Percentiles rank a stretch among this genome's conserved stretches.
phyloP scores from a whole-genome alignment of 208 protist genomes.

The Phytomonas sp. region DNA sequence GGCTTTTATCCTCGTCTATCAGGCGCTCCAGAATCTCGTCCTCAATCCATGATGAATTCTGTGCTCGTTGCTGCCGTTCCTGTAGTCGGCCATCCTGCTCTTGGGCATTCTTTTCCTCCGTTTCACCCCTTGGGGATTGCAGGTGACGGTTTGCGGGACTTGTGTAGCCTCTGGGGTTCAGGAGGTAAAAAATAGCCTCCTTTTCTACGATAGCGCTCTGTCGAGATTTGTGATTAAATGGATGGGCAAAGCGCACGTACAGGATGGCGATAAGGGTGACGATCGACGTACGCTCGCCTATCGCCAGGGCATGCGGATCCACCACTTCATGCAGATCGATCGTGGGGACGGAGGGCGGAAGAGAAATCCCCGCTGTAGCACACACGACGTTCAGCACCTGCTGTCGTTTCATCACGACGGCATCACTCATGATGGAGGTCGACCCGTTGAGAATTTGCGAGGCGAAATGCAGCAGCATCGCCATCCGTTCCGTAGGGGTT shows the following conservation, averaged over 20 bases:
- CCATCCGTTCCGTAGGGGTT: constrained; percentile 54
- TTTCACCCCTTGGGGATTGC: background rate
- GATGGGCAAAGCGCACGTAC: constrained; percentile 81
- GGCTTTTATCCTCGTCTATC: constrained; percentile 76
- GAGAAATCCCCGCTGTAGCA: background rate
- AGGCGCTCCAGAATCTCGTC: constrained; percentile 7
- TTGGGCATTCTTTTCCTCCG: constrained; percentile 4
- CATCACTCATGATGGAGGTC: background rate
- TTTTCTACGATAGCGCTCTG: constrained; percentile 56
- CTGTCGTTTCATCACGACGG: background rate
- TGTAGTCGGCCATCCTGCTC: background rate
- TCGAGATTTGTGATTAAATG: constrained; percentile 83
- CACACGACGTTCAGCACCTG: background rate
- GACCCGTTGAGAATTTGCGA: constrained; percentile 59
- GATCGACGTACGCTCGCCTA: constrained; percentile 47
- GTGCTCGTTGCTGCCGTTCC: constrained; percentile 7
- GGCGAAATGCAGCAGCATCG: constrained; percentile 72
- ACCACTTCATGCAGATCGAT: constrained; percentile 67
- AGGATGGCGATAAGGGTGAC: constrained; percentile 78
- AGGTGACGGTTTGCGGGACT: constrained; percentile 3
- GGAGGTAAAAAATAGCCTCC: constrained; percentile 55
- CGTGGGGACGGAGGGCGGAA: constrained; percentile 9
- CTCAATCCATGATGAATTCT: background rate
- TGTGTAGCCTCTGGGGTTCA: constrained; percentile 35
- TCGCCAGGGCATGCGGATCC: constrained; percentile 61